Evolutionary conservation across 1,284 basidiomycete species (phyloP), one percentile per base, ranked within the genome.

Genomic region (Malassezia japonica): DNA sequence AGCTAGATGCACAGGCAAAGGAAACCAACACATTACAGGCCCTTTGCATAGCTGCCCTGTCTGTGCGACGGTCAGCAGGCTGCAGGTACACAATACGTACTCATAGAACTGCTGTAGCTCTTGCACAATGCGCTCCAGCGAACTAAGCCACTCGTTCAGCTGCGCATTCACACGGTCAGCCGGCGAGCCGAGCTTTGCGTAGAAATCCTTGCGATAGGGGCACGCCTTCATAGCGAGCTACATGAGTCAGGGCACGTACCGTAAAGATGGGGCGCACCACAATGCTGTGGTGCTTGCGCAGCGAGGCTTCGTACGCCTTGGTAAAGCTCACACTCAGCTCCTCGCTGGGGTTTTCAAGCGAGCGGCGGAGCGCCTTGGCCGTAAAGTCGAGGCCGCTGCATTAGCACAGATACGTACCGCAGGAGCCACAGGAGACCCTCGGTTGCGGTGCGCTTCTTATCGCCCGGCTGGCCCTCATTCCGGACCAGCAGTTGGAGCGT

Each of bases 171-270:
- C 79, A 61, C 80, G 81, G 27, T 83, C 83, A 43, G 79, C 76
- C 2, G 85, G 78, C 38, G 81, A 78, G 18, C 86, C 86, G 40
- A 98, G 81, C 75, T 94, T 95, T 39, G 78, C 77, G 75, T 90
- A 95, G 75, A 98, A 92, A 62, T 83, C 83, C 15, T 79, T 81
- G 54, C 91, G 86, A 75, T 87, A 87, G 0, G 92, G 92, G 77
- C 90, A 95, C 0, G 91, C 89, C 70, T 86, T 94, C 87, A 98
- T 89, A 5, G 92, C 92, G 39, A 91, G 80, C 86, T 90, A 51
- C 25, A 25, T 35, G 15, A 48, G 39, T 18, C 18, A 23, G 29
- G 27, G 13, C n/a, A 58, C 60, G 46, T 43, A 66, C 64, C 16
- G 81, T 70, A 75, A 96, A 96, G 33, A 92, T 70, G 15, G 83